Conservation (phyloP, 2,329 filamentous ascomycete genomes). For the Aureobasidium sp. region DNA sequence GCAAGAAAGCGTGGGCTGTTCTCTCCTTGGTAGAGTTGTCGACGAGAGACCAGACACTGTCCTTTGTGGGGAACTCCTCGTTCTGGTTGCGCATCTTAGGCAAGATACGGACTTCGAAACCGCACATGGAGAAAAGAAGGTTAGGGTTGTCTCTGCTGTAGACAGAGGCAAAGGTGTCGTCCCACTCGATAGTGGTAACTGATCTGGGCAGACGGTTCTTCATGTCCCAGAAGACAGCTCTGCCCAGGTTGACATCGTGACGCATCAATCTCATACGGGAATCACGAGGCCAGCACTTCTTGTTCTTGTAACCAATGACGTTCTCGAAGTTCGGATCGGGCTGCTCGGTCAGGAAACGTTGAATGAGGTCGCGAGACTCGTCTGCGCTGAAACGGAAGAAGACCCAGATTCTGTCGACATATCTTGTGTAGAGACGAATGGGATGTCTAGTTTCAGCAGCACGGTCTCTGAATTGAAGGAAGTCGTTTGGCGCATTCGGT, state of each 20-base stretch:
- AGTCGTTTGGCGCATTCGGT: slow-evolving; percentile 90
- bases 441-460: slow-evolving; percentile 90
- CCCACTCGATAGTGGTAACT: slow-evolving; percentile 97
- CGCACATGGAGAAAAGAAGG: slow-evolving; percentile 92
- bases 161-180: slow-evolving; percentile 95
- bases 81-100: slow-evolving; percentile 93
- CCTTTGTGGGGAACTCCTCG: slow-evolving; percentile 94
- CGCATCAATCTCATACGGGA: slow-evolving; percentile 97
- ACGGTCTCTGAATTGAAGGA: slow-evolving; percentile 90
- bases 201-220: slow-evolving; percentile 94
- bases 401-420: slow-evolving; percentile 98
- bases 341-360: slow-evolving; percentile 95
- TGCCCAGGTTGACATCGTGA: slow-evolving; percentile 94
- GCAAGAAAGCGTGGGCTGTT: slow-evolving; percentile 93
- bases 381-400: slow-evolving; percentile 91
- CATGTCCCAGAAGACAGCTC: slow-evolving; percentile 97
- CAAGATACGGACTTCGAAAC: slow-evolving; percentile 92
- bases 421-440: slow-evolving; percentile 93
- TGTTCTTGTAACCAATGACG: slow-evolving; percentile 97
- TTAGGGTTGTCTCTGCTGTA: slow-evolving; percentile 98
- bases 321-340: slow-evolving; percentile 99
- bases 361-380: slow-evolving; percentile 90
- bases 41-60: slow-evolving; percentile 95
- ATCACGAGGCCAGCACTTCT: slow-evolving; percentile 98
- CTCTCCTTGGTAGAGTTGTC: slow-evolving; percentile 96